Evolutionary conservation across 768 basidiomycete genomes (phyloP), one percentile per base, ranked within the genome.

Genomic region (Tricholomella constricta): DNA sequence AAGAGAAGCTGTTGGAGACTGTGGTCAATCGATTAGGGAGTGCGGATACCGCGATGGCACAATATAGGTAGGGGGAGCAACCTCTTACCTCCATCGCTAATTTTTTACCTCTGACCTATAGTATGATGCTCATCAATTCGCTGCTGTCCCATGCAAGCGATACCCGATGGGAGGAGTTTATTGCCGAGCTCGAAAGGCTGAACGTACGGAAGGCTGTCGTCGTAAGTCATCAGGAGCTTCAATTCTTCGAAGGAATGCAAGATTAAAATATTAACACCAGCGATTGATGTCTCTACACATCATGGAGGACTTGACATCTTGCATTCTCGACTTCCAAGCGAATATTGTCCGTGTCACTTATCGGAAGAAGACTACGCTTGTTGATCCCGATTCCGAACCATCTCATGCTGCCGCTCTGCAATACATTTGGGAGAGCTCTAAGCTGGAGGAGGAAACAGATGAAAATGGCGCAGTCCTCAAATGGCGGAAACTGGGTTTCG

Each of bases 41-140:
- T 49, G 87, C 88, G 25, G 91, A 94, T 65, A 91, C 88, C 19
- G 89, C 83, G 25, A 91, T 92, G 86, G 87, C 85, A 19, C 77
- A 91, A 59, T 81, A 91, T 64, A 93, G 91, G 91, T 85, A 44
- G 38, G 68, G 57, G n/a, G n/a, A n/a, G n/a, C n/a, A n/a, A 11
- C 20, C n/a, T 29, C 14, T 20, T 26, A 22, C n/a, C 8, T 12
- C 6, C 22, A n/a, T 53, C 8, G 47, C 36, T 57, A 34, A 54
- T 48, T 51, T 31, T 46, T 34, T 31, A 31, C 53, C 61, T 45
- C 53, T 56, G 43, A 59, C 90, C 51, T 56, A 38, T 59, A 92
- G 91, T 57, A 85, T 96, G 83, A 91, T 89, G 84, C 73, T 96
- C 60, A 89, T 96, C 61, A 94, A 94, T 64, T 90, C 91, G 7